Conservation (phyloP, 2,329 filamentous ascomycete genomes). For the Ceratocystis papillata region DNA sequence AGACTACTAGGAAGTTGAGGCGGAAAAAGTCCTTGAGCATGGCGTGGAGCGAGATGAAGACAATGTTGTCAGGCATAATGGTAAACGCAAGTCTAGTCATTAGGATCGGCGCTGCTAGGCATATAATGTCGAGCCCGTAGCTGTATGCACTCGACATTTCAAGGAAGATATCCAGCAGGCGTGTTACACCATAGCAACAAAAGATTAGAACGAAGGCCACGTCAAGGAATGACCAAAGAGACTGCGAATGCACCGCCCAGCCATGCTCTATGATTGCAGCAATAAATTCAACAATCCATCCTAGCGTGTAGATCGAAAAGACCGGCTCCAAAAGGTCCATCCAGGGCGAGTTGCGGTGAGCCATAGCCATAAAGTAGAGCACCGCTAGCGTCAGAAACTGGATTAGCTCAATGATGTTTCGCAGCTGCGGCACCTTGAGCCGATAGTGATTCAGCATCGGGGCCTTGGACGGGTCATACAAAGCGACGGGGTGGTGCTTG, state of each 20-base stretch:
- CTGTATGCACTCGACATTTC: conserved; percentile 36
- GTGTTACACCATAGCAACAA: conserved; percentile 48
- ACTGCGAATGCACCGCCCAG: conserved; percentile 60
- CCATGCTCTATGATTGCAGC: conserved; percentile 55
- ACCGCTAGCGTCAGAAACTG: conserved; percentile 55
- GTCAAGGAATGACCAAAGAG: conserved; percentile 64
- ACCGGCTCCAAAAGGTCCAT: conserved; percentile 38
- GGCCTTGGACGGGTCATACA: conserved; percentile 57
- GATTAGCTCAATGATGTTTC: conserved; percentile 53
- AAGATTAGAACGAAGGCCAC: conserved; percentile 58
- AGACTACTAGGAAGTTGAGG: conserved; percentile 54
- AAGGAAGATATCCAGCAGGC: conserved; percentile 44
- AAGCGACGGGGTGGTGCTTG: conserved; percentile 56
- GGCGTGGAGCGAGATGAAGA: conserved; percentile 60
- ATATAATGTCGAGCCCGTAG: conserved; percentile 53
- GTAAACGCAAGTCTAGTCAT: conserved; percentile 62
- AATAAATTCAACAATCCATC: conserved; percentile 58
- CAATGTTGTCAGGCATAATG: conserved; percentile 62
- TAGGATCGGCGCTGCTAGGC: conserved; percentile 57
- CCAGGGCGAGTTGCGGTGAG: conserved; percentile 42
- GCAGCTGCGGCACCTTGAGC: conserved; percentile 56
- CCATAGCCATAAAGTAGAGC: conserved; percentile 56
- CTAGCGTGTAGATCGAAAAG: conserved; percentile 54
- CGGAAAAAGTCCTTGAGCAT: conserved; percentile 66
- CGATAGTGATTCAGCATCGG: conserved; percentile 61